Conservation (phyloP, 2,329 filamentous ascomycete species). For the Esteya vermicola region DNA sequence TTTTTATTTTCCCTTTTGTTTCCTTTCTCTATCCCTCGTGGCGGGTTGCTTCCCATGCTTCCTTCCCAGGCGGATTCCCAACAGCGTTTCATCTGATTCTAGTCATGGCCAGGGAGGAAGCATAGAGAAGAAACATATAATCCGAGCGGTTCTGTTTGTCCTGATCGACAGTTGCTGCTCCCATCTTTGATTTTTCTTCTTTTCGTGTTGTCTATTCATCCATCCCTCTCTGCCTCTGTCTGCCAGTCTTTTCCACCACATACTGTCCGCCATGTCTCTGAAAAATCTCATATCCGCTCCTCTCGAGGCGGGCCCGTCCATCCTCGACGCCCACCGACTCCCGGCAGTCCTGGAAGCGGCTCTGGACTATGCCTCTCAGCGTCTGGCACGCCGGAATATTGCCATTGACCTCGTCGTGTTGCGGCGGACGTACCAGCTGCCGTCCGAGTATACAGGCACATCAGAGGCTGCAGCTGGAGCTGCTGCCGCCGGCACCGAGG, state of each 20-base stretch:
- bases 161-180: no score
- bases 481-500: no score
- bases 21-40: neutral
- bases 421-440: constrained; percentile 40
- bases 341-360: constrained; percentile 38
- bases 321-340: constrained; percentile 43
- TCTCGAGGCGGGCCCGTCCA: constrained; percentile 45
- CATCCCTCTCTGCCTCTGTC: neutral
- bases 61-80: no score
- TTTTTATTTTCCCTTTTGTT: neutral
- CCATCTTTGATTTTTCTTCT: neutral
- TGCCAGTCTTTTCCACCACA: neutral
- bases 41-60: neutral
- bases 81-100: no score
- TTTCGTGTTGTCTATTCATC: neutral
- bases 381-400: constrained; percentile 38
- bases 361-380: constrained; percentile 42
- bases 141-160: no score
- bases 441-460: no score
- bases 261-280: constrained; percentile 1
- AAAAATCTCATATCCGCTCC: constrained; percentile 48
- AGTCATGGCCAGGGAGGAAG: no score
- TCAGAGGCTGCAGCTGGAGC: no score
- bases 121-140: no score
- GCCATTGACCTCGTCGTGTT: constrained; percentile 45